Conservation (phyloP, 495 filamentous ascomycete species). For the Penicillium roqueforti region DNA sequence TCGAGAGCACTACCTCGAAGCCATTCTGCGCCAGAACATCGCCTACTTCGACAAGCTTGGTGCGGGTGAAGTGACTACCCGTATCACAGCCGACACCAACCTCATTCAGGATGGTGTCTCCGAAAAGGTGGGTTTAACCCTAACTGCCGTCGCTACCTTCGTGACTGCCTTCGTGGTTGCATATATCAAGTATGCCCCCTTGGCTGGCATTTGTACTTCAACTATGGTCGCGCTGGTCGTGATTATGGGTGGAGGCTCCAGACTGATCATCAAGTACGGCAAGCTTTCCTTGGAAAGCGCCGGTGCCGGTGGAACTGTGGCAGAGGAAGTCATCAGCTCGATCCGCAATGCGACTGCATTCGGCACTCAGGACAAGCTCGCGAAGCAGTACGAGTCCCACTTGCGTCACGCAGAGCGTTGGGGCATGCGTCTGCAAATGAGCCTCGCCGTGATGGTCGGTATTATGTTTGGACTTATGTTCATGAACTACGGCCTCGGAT, state of each 20-base stretch:
- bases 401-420: slow-evolving; percentile 67
- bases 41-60: slow-evolving; percentile 90
- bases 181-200: slow-evolving; percentile 79
- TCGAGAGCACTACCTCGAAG: slow-evolving; percentile 74
- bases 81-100: slow-evolving; percentile 89
- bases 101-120: slow-evolving; percentile 85
- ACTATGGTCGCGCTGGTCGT: slow-evolving; percentile 69
- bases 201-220: slow-evolving; percentile 77
- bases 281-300: slow-evolving; percentile 73
- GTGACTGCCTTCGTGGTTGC: slow-evolving; percentile 85
- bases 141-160: slow-evolving; percentile 73
- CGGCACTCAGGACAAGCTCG: slow-evolving; percentile 83
- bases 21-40: slow-evolving; percentile 86
- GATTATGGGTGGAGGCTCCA: slow-evolving; percentile 67
- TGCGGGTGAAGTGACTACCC: slow-evolving; percentile 87
- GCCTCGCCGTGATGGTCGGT: slow-evolving; percentile 72
- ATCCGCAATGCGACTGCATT: slow-evolving; percentile 93
- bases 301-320: slow-evolving; percentile 79
- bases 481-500: slow-evolving; percentile 84
- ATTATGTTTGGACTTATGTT: slow-evolving; percentile 80
- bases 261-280: slow-evolving; percentile 73
- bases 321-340: slow-evolving; percentile 92
- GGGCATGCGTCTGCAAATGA: slow-evolving; percentile 69
- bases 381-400: slow-evolving; percentile 74
- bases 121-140: slow-evolving; percentile 74